Evolutionary conservation across 73 alveolate genomes (phyloP).

Genomic region (Tetrahymena elliotti): DNA sequence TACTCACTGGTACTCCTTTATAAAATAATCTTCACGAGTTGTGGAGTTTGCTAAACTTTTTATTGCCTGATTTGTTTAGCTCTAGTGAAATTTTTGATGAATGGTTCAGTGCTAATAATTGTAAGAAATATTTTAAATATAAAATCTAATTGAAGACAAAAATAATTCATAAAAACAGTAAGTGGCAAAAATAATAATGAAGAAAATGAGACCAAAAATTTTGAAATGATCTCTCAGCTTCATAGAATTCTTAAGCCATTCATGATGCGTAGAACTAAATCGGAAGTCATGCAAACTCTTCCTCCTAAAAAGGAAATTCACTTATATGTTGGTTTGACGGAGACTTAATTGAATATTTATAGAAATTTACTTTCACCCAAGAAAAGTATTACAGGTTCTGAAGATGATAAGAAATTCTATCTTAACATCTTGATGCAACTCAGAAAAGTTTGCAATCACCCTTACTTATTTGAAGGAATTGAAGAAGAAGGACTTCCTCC

Average conservation of each 20-base stretch:
- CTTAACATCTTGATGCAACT: constrained; percentile 89
- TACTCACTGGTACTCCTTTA: constrained; percentile 96
- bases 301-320: constrained; percentile 95
- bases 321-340: constrained; percentile 81
- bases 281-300: constrained; percentile 90
- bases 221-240: constrained; percentile 81
- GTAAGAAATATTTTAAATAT: neutral
- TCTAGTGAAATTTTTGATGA: constrained; percentile 81
- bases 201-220: constrained; percentile 84
- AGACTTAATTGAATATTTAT: constrained; percentile 70
- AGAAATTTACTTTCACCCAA: constrained; percentile 32
- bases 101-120: constrained; percentile 67
- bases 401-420: constrained; percentile 71
- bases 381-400: constrained; percentile 46
- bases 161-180: constrained; percentile 18
- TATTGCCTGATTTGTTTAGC: constrained; percentile 93
- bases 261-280: constrained; percentile 90
- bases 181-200: constrained; percentile 47
- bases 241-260: constrained; percentile 93
- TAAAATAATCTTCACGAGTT: constrained; percentile 96
- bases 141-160: neutral
- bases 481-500: constrained; percentile 74
- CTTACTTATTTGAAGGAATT: constrained; percentile 81
- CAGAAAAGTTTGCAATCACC: constrained; percentile 89
- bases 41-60: constrained; percentile 92